phyloP scores from a whole-genome alignment of 805 yeast species.

The Candida anglica region DNA sequence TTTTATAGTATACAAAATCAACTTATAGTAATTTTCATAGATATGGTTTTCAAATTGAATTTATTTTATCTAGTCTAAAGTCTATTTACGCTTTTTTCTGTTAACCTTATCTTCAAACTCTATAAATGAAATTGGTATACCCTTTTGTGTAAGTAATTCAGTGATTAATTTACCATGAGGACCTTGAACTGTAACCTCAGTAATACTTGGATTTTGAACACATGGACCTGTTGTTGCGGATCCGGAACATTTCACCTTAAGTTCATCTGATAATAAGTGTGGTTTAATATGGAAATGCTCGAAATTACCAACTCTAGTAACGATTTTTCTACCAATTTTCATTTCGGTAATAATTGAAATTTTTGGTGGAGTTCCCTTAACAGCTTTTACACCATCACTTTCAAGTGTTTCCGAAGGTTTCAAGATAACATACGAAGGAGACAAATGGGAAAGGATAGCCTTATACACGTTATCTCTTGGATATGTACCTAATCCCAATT shows the following conservation, averaged over 20 bases:
- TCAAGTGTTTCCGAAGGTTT: conserved; percentile 38
- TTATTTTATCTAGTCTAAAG: too few species aligned
- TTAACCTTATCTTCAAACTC: conserved; percentile 60
- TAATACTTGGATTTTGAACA: conserved; percentile 47
- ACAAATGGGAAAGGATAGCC: conserved; percentile 43
- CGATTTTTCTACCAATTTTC: conserved; percentile 75
- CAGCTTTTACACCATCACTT: conserved; percentile 27
- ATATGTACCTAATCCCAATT: conserved; percentile 19
- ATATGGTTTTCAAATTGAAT: too few species aligned
- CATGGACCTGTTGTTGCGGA: conserved; percentile 72
- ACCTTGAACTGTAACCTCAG: conserved; percentile 87
- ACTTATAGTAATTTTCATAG: too few species aligned
- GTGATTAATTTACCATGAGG: conserved; percentile 66
- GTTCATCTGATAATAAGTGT: conserved; percentile 58
- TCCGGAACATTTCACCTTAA: conserved; percentile 83
- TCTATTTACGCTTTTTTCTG: conserved; percentile 32
- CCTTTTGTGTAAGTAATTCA: conserved; percentile 56
- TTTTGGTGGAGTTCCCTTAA: conserved; percentile 66
- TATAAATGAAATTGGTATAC: conserved; percentile 65
- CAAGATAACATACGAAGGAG: conserved; percentile 47
- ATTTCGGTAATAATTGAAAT: conserved; percentile 66
- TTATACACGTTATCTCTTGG: conserved; percentile 44
- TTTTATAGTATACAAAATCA: too few species aligned
- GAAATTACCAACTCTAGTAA: conserved; percentile 69
- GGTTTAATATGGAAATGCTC: conserved; percentile 67